A percentile compares a stretch with the other conserved stretches of the same genome.
These are phyloP conservation scores for Pigoraptor vietnamica DNA, from an alignment of 78 protist genomes.

Conservation along the genomic window DNA sequence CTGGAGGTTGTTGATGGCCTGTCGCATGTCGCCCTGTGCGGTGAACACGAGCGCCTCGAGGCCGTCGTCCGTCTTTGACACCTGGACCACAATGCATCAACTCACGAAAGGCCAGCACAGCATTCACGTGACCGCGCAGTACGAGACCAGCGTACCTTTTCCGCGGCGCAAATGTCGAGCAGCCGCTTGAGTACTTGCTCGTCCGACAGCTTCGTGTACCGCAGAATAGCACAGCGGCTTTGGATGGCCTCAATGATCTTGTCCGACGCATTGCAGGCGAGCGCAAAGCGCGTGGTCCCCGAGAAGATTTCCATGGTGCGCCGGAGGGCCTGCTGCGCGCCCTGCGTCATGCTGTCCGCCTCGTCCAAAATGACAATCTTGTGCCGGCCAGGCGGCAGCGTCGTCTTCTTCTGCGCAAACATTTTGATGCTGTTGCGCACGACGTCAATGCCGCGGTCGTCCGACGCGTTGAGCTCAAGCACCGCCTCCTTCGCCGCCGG, in stretches of 20 bases:
- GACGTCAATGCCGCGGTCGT: conserved; percentile 96
- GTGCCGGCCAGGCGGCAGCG: conserved; percentile 81
- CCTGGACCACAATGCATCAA: background rate
- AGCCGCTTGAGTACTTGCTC: conserved; percentile 66
- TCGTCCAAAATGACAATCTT: conserved; percentile 98
- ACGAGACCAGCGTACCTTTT: conserved; percentile 36
- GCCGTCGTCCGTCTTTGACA: conserved; percentile 20
- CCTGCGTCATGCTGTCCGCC: conserved; percentile 94
- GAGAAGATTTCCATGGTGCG: conserved; percentile 91
- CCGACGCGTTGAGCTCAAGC: conserved; percentile 91
- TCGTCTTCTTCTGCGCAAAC: conserved; percentile 95
- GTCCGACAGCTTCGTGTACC: conserved; percentile 69
- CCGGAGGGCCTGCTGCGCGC: conserved; percentile 98
- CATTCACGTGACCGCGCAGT: too few relatives aligned
- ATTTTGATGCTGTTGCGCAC: conserved; percentile 95
- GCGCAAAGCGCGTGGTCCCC: conserved; percentile 92
- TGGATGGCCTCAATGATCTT: conserved; percentile 95
- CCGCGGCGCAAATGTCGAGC: conserved; percentile 37
- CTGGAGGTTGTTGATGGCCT: conserved; percentile 92
- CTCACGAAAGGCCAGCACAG: background rate
- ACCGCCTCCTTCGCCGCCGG: conserved; percentile 59
- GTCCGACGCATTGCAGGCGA: conserved; percentile 90
- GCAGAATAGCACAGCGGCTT: conserved; percentile 90
- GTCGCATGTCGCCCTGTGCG: conserved; percentile 93
- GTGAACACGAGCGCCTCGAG: conserved; percentile 89